Evolutionary conservation across 1,284 basidiomycete species (phyloP), one percentile per base, ranked within the genome.

Genomic region (Naganishia liquefaciens): DNA sequence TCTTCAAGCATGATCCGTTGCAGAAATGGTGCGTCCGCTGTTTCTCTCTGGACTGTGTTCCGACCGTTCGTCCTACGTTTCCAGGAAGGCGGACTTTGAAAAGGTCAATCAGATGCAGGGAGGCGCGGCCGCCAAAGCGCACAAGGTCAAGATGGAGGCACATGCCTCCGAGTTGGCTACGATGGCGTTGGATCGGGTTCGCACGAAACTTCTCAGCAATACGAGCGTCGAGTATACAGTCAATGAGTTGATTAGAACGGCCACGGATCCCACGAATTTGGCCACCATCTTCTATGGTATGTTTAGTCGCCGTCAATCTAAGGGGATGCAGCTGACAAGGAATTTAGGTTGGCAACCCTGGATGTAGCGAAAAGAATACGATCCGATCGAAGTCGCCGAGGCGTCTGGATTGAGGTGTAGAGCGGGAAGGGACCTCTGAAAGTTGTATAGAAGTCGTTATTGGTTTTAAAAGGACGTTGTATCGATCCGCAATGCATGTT

Each of bases 1-100:
- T 98, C 13, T 96, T 98, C 85, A 93, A 91, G 76, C 87, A 97
- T 74, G 95, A 99, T 77, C 95, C 96, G 0, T 83, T 99, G 15
- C 91, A 96, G 72, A 88, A 87, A 25, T 99, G 95, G 95, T 88
- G 65, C 63, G 84, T 75, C 1, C 2, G 9, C 13, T 4, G 33
- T 37, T n/a, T 9, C 5, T 49, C 13, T 15, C 23, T 23, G 13
- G 25, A 5, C 25, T 49, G 1, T 49, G 10, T 1, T 15, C 13
- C 13, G n/a, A 25, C 21, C 23, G 21, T 49, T n/a, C n/a, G 28
- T 53, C 11, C 5, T 9, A 21, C 3, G 33, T 2, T 19, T 64
- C 27, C 71, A 65, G 69, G 64, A 70, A 73, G 54, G 58, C 30
- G 19, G 43, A 58, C 28, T 50, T 44, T 27, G 49, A 65, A 15